Evolutionary conservation across 192 early-diverging fungal species (phyloP), one percentile per base, ranked within the genome.

Genomic region (Linnemannia schmuckeri): DNA sequence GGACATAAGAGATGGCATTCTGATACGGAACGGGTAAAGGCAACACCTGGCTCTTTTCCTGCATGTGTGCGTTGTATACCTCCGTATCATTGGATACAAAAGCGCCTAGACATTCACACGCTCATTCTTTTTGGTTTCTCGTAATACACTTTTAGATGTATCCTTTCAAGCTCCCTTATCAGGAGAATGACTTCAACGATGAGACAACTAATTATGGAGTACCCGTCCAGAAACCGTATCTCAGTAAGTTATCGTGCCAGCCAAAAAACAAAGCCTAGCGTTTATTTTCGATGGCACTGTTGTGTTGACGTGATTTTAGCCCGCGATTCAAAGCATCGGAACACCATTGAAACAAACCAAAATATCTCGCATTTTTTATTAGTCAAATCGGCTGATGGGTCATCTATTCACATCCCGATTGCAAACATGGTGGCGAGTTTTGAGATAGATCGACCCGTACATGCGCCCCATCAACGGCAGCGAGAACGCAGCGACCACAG

Each of bases 131-230:
- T 44, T 44, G 6, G 6, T 44, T 44, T 52, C 18, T 52, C 18
- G 49, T 6, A 17, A 22, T 52, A 52, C 5, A 41, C 35, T 41
- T 41, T 42, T 22, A 42, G 70, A 15, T 15, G 13, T 33, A 33
- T 15, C 30, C 61, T 24, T 38, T 42, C 70, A n/a, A 41, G 33
- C 9, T 71, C 13, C 70, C 35, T 3, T 71, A 71, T 71, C 85
- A 87, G 20, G 79, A 87, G 68, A 81, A 55, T 24, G 76, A 87
- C 38, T 75, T 78, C 76, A 77, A 77, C n/a, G 85, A 81, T 24
- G 85, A 87, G 27, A 49, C 79, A 0, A 70, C 81, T 13, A 74
- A 22, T 0, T 81, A 81, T 54, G 79, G 85, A 38, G 47, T 37
- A 22, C 52, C 85, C 0, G 41, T 87, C 41, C 85, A 87, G 41